Base-by-base conservation (phyloP, 768 basidiomycete genomes). In the Trichaptum fuscoviolaceum region DNA sequence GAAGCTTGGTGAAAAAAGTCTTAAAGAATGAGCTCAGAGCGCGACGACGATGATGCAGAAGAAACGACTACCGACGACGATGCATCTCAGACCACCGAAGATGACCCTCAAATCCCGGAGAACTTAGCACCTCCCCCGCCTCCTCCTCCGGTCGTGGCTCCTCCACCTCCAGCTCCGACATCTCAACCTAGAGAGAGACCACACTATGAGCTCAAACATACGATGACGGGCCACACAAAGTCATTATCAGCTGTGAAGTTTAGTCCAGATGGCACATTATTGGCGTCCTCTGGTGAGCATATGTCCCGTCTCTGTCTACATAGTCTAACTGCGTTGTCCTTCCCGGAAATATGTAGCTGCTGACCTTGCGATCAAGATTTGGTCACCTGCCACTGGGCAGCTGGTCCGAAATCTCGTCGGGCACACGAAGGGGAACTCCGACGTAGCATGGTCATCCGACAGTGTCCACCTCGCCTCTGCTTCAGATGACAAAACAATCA, bases 171-270 rank as follows among this genome's bases (percentile, higher is more conserved):
- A 52, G 70, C 70, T 15, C 71, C 73, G 18, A 73, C 75, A n/a
- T 76, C 82, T 69, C 78, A 84, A 68, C 77, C 71, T 20, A 75
- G 77, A 57, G 75, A 74, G 65, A 69, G 80, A 68, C 91, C 91
- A n/a, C 82, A 88, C 69, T 93, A 93, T 73, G 79, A 85, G 71
- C 83, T 89, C 1, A 80, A 81, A 62, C 86, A 90, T 75, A 85
- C 84, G 0, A 80, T 95, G 36, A 77, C 79, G 1, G 96, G 93
- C 0, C 95, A 98, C 74, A 88, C 87, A 7, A 85, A 86, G 72
- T 89, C 91, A 0, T 89, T 97, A 64, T 95, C 95, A 30, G 88
- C 93, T 23, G 88, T 96, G 67, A 93, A 93, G 75, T 98, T 97
- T 76, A 94, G 93, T 72, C 91, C 91, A 0, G 92, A 96, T 73